These are phyloP conservation scores for Podospora anserina DNA, from an alignment of 495 filamentous ascomycete genomes.

Conservation along the genomic window DNA sequence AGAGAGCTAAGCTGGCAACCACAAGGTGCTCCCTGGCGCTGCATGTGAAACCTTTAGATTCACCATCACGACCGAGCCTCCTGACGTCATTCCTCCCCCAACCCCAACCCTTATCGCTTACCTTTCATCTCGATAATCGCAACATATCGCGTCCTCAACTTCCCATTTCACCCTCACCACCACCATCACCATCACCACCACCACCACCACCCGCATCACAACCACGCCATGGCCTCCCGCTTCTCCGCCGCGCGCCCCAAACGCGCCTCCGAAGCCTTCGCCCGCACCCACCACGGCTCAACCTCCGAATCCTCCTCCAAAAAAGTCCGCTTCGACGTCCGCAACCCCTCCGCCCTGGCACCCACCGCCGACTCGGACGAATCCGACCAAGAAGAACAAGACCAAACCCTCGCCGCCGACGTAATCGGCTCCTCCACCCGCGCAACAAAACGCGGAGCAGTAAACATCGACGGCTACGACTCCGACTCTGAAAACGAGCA, in stretches of 20 bases:
- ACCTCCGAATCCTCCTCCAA: conserved; percentile 53
- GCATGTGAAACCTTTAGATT: neutral
- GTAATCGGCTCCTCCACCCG: conserved; percentile 81
- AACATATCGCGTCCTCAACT: neutral
- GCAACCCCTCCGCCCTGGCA: conserved; percentile 88
- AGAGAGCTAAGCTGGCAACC: too few relatives aligned
- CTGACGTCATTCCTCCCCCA: neutral
- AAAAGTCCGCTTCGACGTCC: conserved; percentile 89
- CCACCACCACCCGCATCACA: neutral
- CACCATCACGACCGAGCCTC: neutral
- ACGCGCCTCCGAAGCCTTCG: conserved; percentile 73
- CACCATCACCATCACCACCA: neutral
- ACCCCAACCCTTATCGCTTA: neutral
- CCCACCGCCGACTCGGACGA: conserved; percentile 59
- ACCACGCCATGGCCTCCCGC: conserved; percentile 56
- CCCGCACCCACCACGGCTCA: conserved; percentile 64
- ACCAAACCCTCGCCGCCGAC: conserved; percentile 80
- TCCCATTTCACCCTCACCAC: neutral
- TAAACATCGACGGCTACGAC: conserved; percentile 96
- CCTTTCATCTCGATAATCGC: neutral
- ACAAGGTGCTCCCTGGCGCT: neutral
- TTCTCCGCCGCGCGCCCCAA: conserved; percentile 71
- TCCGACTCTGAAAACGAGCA: conserved; percentile 92
- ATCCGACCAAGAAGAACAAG: conserved; percentile 65
- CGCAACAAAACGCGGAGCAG: conserved; percentile 80